A percentile compares a stretch with the other conserved stretches of the same genome.
Evolutionary conservation across 2,329 filamentous ascomycete species (phyloP).

Genomic region (Alternaria sp.): DNA sequence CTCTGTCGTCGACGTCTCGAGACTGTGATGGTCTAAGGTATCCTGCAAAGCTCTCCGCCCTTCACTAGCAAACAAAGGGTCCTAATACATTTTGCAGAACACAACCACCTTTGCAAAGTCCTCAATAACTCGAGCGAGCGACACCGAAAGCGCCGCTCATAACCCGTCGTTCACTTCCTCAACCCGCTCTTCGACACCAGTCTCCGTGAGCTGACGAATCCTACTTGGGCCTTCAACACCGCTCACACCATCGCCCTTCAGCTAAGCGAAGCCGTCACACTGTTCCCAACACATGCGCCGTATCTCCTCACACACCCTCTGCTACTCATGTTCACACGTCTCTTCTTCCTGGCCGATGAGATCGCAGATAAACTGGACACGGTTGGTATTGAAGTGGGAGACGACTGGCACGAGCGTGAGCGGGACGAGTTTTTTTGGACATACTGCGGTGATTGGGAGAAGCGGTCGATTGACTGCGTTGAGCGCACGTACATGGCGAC

Average conservation of each 20-base stretch:
- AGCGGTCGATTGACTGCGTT: not conserved
- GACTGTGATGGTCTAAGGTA: not conserved
- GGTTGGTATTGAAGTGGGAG: not conserved
- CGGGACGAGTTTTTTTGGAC: not conserved
- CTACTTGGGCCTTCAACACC: not conserved
- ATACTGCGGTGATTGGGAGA: not conserved
- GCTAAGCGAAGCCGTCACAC: not conserved
- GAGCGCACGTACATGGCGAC: not conserved
- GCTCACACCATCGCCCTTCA: not conserved
- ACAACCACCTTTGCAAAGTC: not conserved
- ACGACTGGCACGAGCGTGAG: not conserved
- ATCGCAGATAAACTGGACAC: not conserved
- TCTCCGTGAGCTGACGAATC: not conserved
- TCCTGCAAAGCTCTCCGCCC: not conserved
- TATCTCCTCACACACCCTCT: not conserved
- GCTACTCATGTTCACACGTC: not conserved
- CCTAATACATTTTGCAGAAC: not conserved
- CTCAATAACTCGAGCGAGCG: not conserved
- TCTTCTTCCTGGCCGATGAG: not conserved
- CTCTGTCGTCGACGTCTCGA: not conserved
- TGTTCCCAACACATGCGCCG: not conserved
- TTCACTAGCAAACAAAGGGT: not conserved
- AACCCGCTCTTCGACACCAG: not conserved
- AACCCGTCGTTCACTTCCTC: not conserved
- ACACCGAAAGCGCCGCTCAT: not conserved